Conservation (phyloP, 2,329 filamentous ascomycete genomes). For the Nothophoma quercina region DNA sequence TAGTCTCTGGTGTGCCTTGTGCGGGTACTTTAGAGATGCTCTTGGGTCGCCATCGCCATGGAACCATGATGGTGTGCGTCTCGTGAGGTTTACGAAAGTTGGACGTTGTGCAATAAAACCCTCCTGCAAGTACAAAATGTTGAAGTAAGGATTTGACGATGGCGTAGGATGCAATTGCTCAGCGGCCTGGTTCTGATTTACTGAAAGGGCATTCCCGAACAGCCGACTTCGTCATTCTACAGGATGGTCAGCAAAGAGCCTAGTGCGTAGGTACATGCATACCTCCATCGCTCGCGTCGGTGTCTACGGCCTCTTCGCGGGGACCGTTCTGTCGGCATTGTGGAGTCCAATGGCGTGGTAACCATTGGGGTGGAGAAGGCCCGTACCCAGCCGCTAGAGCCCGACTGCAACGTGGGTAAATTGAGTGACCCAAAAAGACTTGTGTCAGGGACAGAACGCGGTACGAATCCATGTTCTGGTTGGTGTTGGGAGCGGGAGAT, state of each 20-base stretch:
- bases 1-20: not conserved
- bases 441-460: constrained; percentile 13
- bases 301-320: constrained; percentile 21
- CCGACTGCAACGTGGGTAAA: constrained; percentile 9
- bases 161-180: not conserved
- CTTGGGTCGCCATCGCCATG: constrained; percentile 26
- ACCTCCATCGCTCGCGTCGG: constrained; percentile 1
- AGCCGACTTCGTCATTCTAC: constrained; percentile 13
- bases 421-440: constrained; percentile 3
- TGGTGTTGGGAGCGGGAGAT: constrained; percentile 20
- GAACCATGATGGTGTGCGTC: constrained; percentile 8
- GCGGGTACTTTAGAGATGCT: constrained; percentile 15
- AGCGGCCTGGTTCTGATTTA: not conserved
- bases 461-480: constrained; percentile 7
- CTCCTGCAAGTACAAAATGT: not conserved
- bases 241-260: not conserved
- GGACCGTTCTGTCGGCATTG: constrained; percentile 29
- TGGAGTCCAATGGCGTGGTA: constrained; percentile 33
- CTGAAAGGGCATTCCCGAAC: constrained; percentile 5
- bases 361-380: constrained; percentile 11
- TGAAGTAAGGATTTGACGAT: not conserved
- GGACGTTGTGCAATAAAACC: not conserved
- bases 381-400: constrained; percentile 4
- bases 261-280: constrained; percentile 9
- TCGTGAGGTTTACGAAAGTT: not conserved